phyloP scores from a whole-genome alignment of 495 filamentous ascomycete genomes.

The Cercophora sp. region DNA sequence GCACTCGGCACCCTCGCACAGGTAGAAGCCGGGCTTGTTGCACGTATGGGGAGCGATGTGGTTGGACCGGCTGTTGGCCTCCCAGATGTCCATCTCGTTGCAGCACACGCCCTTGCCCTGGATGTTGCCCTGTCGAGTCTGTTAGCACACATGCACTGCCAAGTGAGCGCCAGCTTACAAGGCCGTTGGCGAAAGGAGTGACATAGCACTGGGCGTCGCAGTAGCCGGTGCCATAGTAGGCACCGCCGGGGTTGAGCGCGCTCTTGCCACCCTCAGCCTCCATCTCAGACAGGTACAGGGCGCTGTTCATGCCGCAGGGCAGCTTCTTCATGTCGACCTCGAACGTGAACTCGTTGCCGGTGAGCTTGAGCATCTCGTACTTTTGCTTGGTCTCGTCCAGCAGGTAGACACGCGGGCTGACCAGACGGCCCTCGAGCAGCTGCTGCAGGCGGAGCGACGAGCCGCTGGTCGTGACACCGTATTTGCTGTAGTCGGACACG shows the following conservation, averaged over 20 bases:
- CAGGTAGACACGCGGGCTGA: conserved; percentile 60
- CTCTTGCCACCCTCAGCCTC: conserved; percentile 47
- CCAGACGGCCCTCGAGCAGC: conserved; percentile 15
- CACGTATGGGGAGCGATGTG: conserved; percentile 57
- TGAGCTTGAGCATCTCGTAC: conserved; percentile 58
- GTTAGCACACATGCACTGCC: not conserved
- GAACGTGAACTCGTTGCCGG: conserved; percentile 59
- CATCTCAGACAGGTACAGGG: conserved; percentile 69
- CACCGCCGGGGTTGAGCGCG: conserved; percentile 56
- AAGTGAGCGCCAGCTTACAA: conserved; percentile 29
- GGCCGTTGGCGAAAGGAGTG: conserved; percentile 56
- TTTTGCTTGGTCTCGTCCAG: conserved; percentile 46
- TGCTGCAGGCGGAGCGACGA: conserved; percentile 48
- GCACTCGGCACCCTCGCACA: conserved; percentile 50
- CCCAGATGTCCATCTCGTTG: conserved; percentile 64
- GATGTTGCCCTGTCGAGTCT: conserved; percentile 40
- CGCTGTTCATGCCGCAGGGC: conserved; percentile 64
- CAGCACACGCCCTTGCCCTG: conserved; percentile 52
- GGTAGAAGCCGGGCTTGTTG: conserved; percentile 45
- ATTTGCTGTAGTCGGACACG: conserved; percentile 39
- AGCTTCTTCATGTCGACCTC: conserved; percentile 60
- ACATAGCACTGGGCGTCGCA: conserved; percentile 65
- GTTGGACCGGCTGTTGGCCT: conserved; percentile 56
- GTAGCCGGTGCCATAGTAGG: conserved; percentile 65
- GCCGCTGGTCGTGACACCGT: conserved; percentile 46